These are phyloP conservation scores for Diospyros kaki DNA, from an alignment of 148 eudicot genomes.

Conservation along the genomic window DNA sequence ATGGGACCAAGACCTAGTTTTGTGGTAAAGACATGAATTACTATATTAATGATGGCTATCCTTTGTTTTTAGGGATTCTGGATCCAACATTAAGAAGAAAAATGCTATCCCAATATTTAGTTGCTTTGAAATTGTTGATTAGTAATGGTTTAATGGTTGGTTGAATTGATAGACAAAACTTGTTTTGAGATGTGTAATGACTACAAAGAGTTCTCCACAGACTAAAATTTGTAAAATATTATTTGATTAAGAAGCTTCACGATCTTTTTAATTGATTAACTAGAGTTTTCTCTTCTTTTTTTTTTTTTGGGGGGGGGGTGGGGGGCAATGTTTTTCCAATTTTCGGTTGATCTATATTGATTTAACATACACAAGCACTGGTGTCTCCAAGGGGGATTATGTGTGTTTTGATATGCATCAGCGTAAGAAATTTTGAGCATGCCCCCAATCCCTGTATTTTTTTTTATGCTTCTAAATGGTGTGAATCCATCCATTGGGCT, in stretches of 20 bases:
- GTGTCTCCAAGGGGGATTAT: too few relatives aligned
- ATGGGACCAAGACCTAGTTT: not conserved
- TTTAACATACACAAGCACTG: too few relatives aligned
- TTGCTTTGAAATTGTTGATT: constrained; percentile 1
- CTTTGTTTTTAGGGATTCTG: not conserved
- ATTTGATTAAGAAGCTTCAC: not conserved
- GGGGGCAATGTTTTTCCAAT: too few relatives aligned
- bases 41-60: not conserved
- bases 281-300: not conserved
- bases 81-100: not conserved
- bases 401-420: too few relatives aligned
- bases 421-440: too few relatives aligned
- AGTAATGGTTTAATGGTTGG: not conserved
- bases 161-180: not conserved
- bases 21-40: not conserved
- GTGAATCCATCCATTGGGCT: too few relatives aligned
- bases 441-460: too few relatives aligned
- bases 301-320: too few relatives aligned
- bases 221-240: not conserved
- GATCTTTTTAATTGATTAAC: not conserved
- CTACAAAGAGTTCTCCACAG: not conserved
- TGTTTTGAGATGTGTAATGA: not conserved
- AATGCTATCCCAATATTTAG: not conserved
- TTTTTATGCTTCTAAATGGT: too few relatives aligned
- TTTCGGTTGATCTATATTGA: too few relatives aligned